Base-by-base conservation (phyloP, 495 filamentous ascomycete species). In the Aeminium ludgeri region DNA sequence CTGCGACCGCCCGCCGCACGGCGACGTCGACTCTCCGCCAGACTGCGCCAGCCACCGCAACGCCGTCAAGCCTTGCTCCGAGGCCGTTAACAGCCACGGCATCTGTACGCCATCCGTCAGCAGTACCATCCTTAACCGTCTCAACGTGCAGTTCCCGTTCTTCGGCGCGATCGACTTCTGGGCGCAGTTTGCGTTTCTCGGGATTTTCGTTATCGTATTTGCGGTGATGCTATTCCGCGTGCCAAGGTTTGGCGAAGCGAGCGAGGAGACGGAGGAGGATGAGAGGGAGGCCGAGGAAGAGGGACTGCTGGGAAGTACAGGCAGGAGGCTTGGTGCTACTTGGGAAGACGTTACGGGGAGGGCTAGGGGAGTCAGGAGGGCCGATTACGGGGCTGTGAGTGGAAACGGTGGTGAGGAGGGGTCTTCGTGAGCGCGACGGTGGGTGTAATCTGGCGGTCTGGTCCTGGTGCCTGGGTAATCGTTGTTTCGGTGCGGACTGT, bases 211-310 rank as follows among this genome's bases (percentile, higher is more conserved):
- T 6, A 60, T 91, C 38, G 72, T 89, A 20, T 76, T 86, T 45
- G 30, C 82, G 27, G 77, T 74, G 1, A 73, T 78, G 1, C 60
- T 95, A 1, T 73, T 97, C 63, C 73, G 81, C 20, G 78, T 84
- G 7, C 86, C 87, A 1, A 74, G 69, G 51, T 55, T 91, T 25
- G 67, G 91, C 48, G 65, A 82, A 36, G 4, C 23, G 8, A 25
- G 23, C 8, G 71, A 66, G 34, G 72, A 83, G 56, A 50, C 85
- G 7, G 84, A 93, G 46, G 82, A 86, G 44, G 87, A 95, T 60
- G 75, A 82, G 15, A 82, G 93, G 64, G 82, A 76, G n/a, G 86
- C 84, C 10, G 89, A 96, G 52, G 89, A 97, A 57, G 89, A 97
- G 61, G 82, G 84, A 2, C 60, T 97, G 41, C 63, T 97, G 25